phyloP scores from a whole-genome alignment of 2,329 filamentous ascomycete species.

The Ophiostoma angusticollis region DNA sequence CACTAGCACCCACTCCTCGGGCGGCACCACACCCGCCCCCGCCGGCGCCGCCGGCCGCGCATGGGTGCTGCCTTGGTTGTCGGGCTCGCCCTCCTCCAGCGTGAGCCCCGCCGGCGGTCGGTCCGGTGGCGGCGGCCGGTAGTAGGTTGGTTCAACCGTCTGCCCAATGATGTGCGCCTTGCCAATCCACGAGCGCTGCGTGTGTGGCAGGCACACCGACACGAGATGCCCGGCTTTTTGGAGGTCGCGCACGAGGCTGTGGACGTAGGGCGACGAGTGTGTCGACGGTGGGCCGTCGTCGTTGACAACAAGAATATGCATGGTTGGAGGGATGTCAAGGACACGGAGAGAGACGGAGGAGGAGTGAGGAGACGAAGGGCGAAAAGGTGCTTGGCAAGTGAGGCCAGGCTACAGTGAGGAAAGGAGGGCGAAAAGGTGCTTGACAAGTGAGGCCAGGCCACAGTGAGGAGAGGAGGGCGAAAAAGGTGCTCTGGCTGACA shows the following conservation, averaged over 20 bases:
- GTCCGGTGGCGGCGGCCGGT: conserved; percentile 40
- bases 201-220: conserved; percentile 80
- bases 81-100: conserved; percentile 25
- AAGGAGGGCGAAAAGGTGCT: no score
- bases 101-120: conserved; percentile 24
- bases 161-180: conserved; percentile 95
- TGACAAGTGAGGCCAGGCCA: no score
- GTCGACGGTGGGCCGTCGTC: conserved; percentile 72
- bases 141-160: conserved; percentile 73
- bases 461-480: no score
- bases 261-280: conserved; percentile 68
- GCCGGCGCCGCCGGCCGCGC: conserved; percentile 32
- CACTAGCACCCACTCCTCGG: conserved; percentile 68
- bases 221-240: conserved; percentile 70
- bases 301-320: conserved; percentile 59
- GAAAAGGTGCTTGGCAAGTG: no score
- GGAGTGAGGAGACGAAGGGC: no score
- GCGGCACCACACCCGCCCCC: no score
- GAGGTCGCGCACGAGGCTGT: conserved; percentile 58
- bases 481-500: no score
- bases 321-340: conserved; percentile 18
- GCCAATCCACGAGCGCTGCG: conserved; percentile 93
- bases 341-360: background rate
- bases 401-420: no score
- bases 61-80: conserved; percentile 52